Conservation (phyloP, 805 yeast genomes). For the Maudiozyma saulgeensis region DNA sequence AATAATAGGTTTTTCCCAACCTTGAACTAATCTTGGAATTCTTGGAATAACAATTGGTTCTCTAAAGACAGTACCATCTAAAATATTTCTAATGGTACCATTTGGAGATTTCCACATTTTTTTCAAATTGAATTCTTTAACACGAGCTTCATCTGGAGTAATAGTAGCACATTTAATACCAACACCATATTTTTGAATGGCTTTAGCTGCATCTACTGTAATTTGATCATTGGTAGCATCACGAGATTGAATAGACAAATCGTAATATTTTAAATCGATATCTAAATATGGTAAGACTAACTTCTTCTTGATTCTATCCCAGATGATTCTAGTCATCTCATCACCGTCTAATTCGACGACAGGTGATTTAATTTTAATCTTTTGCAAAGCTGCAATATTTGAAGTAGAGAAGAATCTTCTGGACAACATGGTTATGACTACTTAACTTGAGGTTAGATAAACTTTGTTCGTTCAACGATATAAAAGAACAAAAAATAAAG, state of each 20-base stretch:
- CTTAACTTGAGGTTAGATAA: background rate
- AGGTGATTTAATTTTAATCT: constrained; percentile 63
- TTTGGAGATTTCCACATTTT: constrained; percentile 84
- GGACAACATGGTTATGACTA: constrained; percentile 10
- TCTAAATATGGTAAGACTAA: constrained; percentile 62
- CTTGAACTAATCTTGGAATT: constrained; percentile 67
- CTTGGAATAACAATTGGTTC: constrained; percentile 74
- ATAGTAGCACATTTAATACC: constrained; percentile 82
- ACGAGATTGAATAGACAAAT: constrained; percentile 57
- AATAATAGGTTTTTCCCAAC: constrained; percentile 75
- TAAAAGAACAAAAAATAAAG: too few species aligned
- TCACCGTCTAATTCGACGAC: constrained; percentile 78
- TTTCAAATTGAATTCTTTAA: constrained; percentile 59
- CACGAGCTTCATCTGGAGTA: constrained; percentile 76
- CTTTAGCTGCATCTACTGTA: constrained; percentile 71
- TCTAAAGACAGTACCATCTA: constrained; percentile 78
- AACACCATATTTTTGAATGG: constrained; percentile 64
- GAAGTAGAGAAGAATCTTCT: constrained; percentile 23
- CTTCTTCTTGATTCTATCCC: constrained; percentile 64
- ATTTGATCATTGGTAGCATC: constrained; percentile 65
- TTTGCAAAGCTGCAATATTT: constrained; percentile 26
- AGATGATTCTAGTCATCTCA: constrained; percentile 79
- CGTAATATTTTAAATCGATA: constrained; percentile 67
- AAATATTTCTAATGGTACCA: constrained; percentile 72
- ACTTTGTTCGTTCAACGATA: background rate